These are phyloP conservation scores for Pseudopyricularia cyperi DNA, from an alignment of 2,329 filamentous ascomycete species.

Conservation along the genomic window DNA sequence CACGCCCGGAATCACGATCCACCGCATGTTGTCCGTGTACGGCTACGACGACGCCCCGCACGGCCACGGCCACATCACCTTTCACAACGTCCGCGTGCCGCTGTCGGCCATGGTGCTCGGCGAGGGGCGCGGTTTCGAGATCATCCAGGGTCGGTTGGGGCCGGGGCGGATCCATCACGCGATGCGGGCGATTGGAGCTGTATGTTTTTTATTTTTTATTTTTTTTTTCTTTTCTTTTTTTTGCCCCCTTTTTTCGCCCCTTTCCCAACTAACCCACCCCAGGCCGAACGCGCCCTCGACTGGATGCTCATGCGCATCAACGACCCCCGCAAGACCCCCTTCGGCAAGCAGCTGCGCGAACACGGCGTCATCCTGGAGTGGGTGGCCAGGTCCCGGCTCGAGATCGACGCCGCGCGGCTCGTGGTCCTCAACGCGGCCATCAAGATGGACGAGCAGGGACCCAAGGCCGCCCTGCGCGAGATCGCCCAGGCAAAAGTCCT, in stretches of 20 bases:
- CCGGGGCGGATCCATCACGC: constrained; percentile 96
- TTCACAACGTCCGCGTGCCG: constrained; percentile 83
- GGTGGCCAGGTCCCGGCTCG: constrained; percentile 81
- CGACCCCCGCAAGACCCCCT: constrained; percentile 80
- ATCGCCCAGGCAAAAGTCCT: constrained; percentile 94
- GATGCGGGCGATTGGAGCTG: constrained; percentile 85
- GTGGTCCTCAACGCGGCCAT: constrained; percentile 89
- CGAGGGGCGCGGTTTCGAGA: constrained; percentile 90
- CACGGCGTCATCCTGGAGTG: constrained; percentile 94
- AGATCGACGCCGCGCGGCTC: constrained; percentile 85
- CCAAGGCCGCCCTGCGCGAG: constrained; percentile 81
- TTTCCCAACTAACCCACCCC: neutral
- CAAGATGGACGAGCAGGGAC: constrained; percentile 80
- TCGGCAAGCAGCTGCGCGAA: constrained; percentile 73
- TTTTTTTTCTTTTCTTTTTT: neutral
- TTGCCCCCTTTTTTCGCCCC: neutral
- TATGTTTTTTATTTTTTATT: constrained; percentile 22
- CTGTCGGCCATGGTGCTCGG: constrained; percentile 66
- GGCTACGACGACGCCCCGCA: constrained; percentile 98
- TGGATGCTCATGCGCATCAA: constrained; percentile 94
- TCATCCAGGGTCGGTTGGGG: constrained; percentile 92
- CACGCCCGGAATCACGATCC: constrained; percentile 76
- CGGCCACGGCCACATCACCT: constrained; percentile 85
- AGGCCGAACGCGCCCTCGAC: constrained; percentile 80
- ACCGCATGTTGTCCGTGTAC: constrained; percentile 88